Conservation (phyloP, 768 basidiomycete genomes). For the Butyriboletus loyo region DNA sequence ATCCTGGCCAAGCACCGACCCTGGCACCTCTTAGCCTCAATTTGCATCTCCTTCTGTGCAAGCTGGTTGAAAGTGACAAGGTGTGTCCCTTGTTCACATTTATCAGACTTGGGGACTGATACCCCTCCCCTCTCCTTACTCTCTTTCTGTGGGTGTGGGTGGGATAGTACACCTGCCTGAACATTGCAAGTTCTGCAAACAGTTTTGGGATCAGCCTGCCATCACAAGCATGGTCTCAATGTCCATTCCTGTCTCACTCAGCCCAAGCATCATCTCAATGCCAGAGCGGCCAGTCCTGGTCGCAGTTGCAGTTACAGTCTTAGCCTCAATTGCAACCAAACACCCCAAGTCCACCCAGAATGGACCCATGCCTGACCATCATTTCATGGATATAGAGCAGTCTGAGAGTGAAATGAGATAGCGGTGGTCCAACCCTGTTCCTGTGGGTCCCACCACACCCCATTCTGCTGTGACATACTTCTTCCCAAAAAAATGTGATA, state of each 20-base stretch:
- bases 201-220: constrained; percentile 14
- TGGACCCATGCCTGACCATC: constrained; percentile 13
- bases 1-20: background rate
- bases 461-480: too few relatives aligned
- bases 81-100: constrained; percentile 2
- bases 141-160: too few relatives aligned
- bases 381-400: constrained; percentile 17
- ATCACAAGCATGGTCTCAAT: constrained; percentile 4
- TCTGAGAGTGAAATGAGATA: too few relatives aligned
- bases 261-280: background rate
- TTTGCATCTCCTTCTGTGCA: constrained; percentile 27
- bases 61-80: constrained; percentile 26
- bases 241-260: constrained; percentile 7
- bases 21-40: constrained; percentile 18
- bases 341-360: background rate
- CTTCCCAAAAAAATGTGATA: too few relatives aligned
- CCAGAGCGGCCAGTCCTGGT: background rate
- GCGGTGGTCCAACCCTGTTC: too few relatives aligned
- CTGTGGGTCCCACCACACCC: too few relatives aligned
- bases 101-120: background rate
- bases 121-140: too few relatives aligned
- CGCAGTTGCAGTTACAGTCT: too few relatives aligned
- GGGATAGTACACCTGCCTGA: constrained; percentile 25
- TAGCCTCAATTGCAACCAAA: too few relatives aligned
- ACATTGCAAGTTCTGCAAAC: constrained; percentile 22